These are phyloP conservation scores for Fusarium sp. DNA, from an alignment of 2,329 filamentous ascomycete species.

Conservation along the genomic window DNA sequence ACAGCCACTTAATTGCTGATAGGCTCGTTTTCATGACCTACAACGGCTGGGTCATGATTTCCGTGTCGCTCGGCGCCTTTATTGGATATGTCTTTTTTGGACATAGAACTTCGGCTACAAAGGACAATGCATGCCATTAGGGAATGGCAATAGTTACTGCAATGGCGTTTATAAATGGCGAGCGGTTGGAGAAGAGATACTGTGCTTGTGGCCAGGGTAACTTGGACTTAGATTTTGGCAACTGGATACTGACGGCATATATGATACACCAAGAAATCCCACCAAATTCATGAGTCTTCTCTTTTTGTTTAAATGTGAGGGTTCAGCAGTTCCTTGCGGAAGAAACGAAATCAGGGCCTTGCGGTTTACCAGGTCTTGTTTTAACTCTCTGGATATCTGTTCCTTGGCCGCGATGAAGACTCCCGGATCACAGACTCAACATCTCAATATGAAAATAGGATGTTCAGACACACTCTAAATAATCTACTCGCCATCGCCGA, in stretches of 20 bases:
- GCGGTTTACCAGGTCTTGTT: neutral
- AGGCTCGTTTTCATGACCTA: slow-evolving; percentile 99
- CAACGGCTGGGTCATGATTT: slow-evolving; percentile 96
- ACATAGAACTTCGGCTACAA: slow-evolving; percentile 71
- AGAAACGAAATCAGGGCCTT: no score
- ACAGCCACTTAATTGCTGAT: neutral
- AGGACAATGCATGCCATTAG: slow-evolving; percentile 91
- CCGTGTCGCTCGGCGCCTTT: slow-evolving; percentile 87
- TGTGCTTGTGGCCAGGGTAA: neutral
- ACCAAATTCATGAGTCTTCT: neutral
- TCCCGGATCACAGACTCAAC: neutral
- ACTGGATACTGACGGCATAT: neutral
- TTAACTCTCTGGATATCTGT: neutral
- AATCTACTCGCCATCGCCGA: neutral
- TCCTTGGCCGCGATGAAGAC: neutral
- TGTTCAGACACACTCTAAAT: neutral
- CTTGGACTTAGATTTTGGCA: neutral
- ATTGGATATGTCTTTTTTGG: slow-evolving; percentile 87
- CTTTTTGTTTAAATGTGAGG: neutral
- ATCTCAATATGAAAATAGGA: no score
- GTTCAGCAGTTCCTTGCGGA: neutral
- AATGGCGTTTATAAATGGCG: neutral
- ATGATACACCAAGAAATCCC: neutral
- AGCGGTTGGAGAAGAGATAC: neutral
- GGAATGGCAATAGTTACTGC: neutral